A percentile compares a stretch with the other conserved stretches of the same genome.
Evolutionary conservation across 768 basidiomycete genomes (phyloP).

Genomic region (Porphyrellus cyaneotinctus): DNA sequence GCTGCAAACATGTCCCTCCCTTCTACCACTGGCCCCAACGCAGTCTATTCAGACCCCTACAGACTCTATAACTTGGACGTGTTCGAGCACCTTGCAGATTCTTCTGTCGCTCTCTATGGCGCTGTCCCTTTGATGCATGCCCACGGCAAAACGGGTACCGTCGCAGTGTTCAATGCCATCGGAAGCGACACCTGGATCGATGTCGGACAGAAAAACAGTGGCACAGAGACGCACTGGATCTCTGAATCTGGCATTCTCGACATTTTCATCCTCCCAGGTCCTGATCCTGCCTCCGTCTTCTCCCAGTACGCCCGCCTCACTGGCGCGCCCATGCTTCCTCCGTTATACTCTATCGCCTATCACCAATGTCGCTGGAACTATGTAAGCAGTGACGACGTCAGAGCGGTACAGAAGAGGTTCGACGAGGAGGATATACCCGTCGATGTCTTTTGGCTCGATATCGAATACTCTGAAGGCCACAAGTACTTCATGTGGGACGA

Average conservation of each 20-base stretch:
- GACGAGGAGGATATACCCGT: conserved; percentile 95
- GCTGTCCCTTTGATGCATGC: conserved; percentile 92
- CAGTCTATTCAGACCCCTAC: conserved; percentile 85
- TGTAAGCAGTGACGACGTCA: conserved; percentile 81
- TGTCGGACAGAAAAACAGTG: conserved; percentile 52
- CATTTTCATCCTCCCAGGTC: conserved; percentile 89
- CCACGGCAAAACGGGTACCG: conserved; percentile 81
- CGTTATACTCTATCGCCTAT: conserved; percentile 88
- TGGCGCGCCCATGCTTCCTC: conserved; percentile 83
- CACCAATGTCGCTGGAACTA: conserved; percentile 99
- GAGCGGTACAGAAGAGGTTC: conserved; percentile 79
- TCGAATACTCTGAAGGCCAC: conserved; percentile 91
- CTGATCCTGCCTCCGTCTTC: conserved; percentile 77
- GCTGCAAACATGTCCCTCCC: conserved; percentile 88
- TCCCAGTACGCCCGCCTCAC: conserved; percentile 82
- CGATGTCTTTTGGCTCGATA: conserved; percentile 96
- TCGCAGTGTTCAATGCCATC: conserved; percentile 84
- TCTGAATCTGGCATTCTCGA: conserved; percentile 97
- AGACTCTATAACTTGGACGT: conserved; percentile 94
- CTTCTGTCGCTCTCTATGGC: conserved; percentile 81
- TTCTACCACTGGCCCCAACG: conserved; percentile 74
- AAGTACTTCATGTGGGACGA: conserved; percentile 98
- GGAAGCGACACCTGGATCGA: conserved; percentile 96
- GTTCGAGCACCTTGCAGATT: conserved; percentile 88
- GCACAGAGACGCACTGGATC: conserved; percentile 92